Percentiles rank a stretch among this genome's conserved stretches.
phyloP scores from a whole-genome alignment of 2,329 filamentous ascomycete genomes.

The Trichoderma guizhouense region DNA sequence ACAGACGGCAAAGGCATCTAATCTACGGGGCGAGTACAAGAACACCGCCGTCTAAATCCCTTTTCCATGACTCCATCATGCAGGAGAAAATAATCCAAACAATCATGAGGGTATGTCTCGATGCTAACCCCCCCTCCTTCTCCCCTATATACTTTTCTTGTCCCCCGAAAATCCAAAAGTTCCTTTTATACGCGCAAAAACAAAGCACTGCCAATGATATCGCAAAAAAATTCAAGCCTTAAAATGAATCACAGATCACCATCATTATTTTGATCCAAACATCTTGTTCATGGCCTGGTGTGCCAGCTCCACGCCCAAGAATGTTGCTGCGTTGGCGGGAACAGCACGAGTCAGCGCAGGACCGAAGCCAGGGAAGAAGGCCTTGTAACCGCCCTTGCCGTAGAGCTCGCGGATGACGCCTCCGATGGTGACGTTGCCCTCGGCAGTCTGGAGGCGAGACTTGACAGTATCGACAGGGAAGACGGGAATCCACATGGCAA shows the following conservation, averaged over 20 bases:
- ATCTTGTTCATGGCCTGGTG: constrained; percentile 78
- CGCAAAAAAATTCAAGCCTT: not conserved
- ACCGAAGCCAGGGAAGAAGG: constrained; percentile 96
- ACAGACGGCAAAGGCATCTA: not conserved
- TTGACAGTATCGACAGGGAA: constrained; percentile 98
- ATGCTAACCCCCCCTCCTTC: not conserved
- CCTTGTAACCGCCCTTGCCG: constrained; percentile 74
- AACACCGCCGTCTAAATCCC: constrained; percentile 3
- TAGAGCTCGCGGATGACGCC: constrained; percentile 83
- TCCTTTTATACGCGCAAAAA: not conserved
- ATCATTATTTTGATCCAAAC: constrained; percentile 45
- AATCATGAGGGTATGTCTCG: not conserved
- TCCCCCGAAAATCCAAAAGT: not conserved
- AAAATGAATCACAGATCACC: not conserved
- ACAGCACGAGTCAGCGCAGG: constrained; percentile 90
- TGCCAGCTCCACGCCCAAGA: constrained; percentile 79
- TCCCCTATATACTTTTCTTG: not conserved
- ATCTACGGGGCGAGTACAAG: not conserved
- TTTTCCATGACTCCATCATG: not conserved
- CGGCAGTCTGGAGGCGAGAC: constrained; percentile 85
- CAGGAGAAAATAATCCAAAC: not conserved
- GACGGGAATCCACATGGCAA: constrained; percentile 99
- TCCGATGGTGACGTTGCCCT: constrained; percentile 76
- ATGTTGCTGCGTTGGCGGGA: constrained; percentile 94
- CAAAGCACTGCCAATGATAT: not conserved